Evolutionary conservation across 2,329 filamentous ascomycete genomes (phyloP), one percentile per base, ranked within the genome.

Genomic region (Diaporthe ilicicola): DNA sequence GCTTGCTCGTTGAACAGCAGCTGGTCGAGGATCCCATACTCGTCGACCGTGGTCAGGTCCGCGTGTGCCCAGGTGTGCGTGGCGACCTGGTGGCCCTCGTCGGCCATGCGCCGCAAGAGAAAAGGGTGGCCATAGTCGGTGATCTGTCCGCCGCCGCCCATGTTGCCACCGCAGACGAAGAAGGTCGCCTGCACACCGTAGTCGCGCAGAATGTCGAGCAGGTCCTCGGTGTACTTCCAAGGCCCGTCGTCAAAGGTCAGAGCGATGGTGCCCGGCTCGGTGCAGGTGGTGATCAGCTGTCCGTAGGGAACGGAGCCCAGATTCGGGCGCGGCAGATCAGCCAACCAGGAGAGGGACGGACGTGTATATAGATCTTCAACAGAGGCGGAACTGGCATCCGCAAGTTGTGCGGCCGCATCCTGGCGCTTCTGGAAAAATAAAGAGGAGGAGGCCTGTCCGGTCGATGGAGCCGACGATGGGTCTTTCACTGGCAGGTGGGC

Each of bases 181-280:
- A 93, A 93, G 2, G 91, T 93, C 1, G 89, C 91, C 74, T 88
- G 90, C 17, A 88, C 90, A 34, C 86, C 82, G 76, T 91, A 90
- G 32, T 76, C 77, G 71, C 85, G 84, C 55, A 93, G 84, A 67
- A 91, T 82, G 75, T 92, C 87, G 15, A 92, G 83, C 15, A 93
- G 84, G 72, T 90, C 86, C 50, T 81, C 80, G 1, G 90, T 92
- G 78, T 89, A 91, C 24, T 84, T 79, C 73, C 87, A 88, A 27
- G 90, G 91, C 1, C 91, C 91, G 77, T 92, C 91, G 74, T 92
- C 91, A 74, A 88, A 92, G 0, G 90, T 92, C 69, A 93, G 78
- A 22, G 91, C 91, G 75, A 93, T 85, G 13, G 88, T 88, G 66
- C 90, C 88, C 3, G 85, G 82, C n/a, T 82, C 82, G n/a, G 80